Evolutionary conservation across 495 filamentous ascomycete genomes (phyloP).

Genomic region (Penicillium alfredii): DNA sequence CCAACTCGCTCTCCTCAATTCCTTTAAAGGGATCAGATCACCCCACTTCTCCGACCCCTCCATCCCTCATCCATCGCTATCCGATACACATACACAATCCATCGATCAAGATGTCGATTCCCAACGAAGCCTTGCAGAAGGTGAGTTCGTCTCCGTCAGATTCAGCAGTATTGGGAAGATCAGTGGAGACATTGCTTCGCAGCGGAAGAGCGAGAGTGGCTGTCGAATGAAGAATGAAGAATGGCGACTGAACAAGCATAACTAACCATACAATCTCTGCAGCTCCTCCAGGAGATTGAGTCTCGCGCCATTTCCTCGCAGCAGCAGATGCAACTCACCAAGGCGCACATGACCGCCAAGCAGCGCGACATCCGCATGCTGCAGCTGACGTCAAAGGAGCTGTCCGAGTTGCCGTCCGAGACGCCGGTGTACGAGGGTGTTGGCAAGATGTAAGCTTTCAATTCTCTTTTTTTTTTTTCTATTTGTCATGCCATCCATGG

Average conservation of each 20-base stretch:
- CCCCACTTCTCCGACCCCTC: slow-evolving; percentile 11
- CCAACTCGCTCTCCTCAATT: too few relatives aligned
- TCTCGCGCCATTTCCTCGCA: slow-evolving; percentile 78
- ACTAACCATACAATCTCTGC: too few relatives aligned
- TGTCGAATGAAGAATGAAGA: too few relatives aligned
- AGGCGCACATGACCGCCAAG: slow-evolving; percentile 77
- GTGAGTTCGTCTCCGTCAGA: too few relatives aligned
- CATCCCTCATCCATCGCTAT: slow-evolving; percentile 3
- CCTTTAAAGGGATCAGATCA: too few relatives aligned
- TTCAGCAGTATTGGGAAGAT: too few relatives aligned
- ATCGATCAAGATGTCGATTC: slow-evolving; percentile 75
- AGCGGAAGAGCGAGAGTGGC: too few relatives aligned
- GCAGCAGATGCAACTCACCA: slow-evolving; percentile 85
- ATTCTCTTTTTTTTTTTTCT: slow-evolving; percentile 2
- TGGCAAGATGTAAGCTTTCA: slow-evolving; percentile 77
- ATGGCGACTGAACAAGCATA: too few relatives aligned
- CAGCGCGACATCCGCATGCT: slow-evolving; percentile 84
- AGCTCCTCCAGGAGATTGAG: slow-evolving; percentile 95
- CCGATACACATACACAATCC: background rate
- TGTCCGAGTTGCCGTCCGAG: slow-evolving; percentile 66
- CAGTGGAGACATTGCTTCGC: too few relatives aligned
- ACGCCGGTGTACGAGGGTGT: slow-evolving; percentile 91
- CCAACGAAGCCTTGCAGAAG: slow-evolving; percentile 93
- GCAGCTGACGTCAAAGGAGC: slow-evolving; percentile 79
- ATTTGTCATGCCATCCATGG: too few relatives aligned